Percentiles rank a stretch among this genome's conserved stretches.
These are phyloP conservation scores for Bacidia gigantensis DNA, from an alignment of 495 filamentous ascomycete genomes.

Conservation along the genomic window DNA sequence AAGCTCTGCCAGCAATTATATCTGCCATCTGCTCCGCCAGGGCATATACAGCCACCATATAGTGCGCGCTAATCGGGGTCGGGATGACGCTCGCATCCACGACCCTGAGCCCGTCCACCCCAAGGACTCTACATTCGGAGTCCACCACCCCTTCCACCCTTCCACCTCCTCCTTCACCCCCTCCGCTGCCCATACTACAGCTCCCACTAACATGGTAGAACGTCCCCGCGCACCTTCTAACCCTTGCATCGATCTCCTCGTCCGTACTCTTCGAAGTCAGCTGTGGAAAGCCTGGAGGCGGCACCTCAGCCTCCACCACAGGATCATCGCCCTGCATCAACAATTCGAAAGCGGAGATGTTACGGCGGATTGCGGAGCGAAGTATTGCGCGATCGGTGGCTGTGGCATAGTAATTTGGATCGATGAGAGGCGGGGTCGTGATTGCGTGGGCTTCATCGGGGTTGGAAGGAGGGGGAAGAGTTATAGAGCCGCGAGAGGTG, in stretches of 20 bases:
- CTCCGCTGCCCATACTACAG: conserved; percentile 6
- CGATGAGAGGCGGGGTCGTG: conserved; percentile 28
- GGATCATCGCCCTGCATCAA: background rate
- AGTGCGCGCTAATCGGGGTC: conserved; percentile 13
- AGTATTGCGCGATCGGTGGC: conserved; percentile 11
- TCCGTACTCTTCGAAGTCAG: background rate
- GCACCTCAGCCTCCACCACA: background rate
- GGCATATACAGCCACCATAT: conserved; percentile 18
- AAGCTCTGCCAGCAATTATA: conserved; percentile 5
- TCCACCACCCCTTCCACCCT: conserved; percentile 17
- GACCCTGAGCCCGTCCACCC: conserved; percentile 17
- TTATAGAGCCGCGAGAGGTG: conserved; percentile 31
- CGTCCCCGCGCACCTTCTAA: background rate
- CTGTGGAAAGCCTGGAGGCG: background rate
- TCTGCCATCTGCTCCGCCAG: conserved; percentile 21
- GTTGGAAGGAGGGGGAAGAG: conserved; percentile 23
- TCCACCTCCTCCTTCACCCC: background rate
- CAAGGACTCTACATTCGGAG: conserved; percentile 14
- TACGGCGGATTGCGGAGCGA: background rate
- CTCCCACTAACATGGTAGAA: conserved; percentile 3
- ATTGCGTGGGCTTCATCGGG: conserved; percentile 6
- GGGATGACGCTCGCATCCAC: conserved; percentile 22
- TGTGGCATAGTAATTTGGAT: conserved; percentile 32
- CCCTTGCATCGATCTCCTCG: conserved; percentile 4
- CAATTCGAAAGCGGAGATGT: background rate